phyloP scores from a whole-genome alignment of 192 early-diverging fungal species.

The Helicostylum pulchrum region DNA sequence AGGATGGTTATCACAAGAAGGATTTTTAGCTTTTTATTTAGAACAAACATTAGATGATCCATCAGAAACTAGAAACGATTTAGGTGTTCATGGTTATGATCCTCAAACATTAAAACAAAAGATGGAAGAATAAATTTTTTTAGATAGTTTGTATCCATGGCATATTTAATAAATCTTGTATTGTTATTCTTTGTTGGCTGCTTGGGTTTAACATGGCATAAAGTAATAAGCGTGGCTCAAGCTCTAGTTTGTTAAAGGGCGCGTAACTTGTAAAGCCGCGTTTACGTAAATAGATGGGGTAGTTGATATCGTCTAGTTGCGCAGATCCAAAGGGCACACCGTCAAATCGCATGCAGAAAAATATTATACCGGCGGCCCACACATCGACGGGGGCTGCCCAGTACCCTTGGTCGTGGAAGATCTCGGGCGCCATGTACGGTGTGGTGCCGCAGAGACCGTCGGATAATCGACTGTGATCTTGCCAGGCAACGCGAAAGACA shows the following conservation, averaged over 20 bases:
- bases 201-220: constrained; percentile 3
- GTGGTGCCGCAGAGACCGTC: constrained; percentile 87
- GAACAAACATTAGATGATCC: constrained; percentile 57
- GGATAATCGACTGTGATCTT: constrained; percentile 58
- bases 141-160: constrained; percentile 5
- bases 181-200: neutral
- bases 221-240: neutral
- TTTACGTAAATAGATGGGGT: constrained; percentile 13
- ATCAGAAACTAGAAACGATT: constrained; percentile 50
- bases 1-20: constrained; percentile 47
- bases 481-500: constrained; percentile 73
- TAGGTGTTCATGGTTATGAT: constrained; percentile 53
- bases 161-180: constrained; percentile 4
- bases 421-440: constrained; percentile 96
- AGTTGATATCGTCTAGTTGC: constrained; percentile 50
- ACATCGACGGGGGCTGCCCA: constrained; percentile 85
- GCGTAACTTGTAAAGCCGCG: neutral
- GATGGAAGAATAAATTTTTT: constrained; percentile 11
- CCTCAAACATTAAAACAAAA: constrained; percentile 15
- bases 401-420: constrained; percentile 72
- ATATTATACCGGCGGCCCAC: constrained; percentile 91
- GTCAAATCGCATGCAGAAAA: constrained; percentile 74
- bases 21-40: constrained; percentile 53
- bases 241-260: neutral
- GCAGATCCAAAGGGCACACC: constrained; percentile 68